phyloP scores from a whole-genome alignment of 805 yeast genomes.

The Wickerhamiella dianesei region DNA sequence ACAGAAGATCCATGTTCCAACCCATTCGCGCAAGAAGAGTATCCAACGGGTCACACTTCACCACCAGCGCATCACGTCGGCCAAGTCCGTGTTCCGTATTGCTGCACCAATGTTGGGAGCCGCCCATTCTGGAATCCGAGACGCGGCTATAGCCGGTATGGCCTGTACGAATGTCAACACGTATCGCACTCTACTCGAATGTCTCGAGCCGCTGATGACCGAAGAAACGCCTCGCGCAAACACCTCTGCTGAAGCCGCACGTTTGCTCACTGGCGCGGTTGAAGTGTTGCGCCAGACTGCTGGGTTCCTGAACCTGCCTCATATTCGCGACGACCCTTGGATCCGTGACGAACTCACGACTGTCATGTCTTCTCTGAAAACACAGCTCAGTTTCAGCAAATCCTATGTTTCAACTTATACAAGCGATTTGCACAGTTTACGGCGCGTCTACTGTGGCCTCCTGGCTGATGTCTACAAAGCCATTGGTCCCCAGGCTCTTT shows the following conservation, averaged over 20 bases:
- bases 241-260: slow-evolving; percentile 5
- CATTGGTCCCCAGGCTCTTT: slow-evolving; percentile 17
- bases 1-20: slow-evolving; percentile 59
- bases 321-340: slow-evolving; percentile 51
- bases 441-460: slow-evolving; percentile 74
- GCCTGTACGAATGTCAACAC: slow-evolving; percentile 85
- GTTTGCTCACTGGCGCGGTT: slow-evolving; percentile 58
- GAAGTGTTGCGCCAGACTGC: slow-evolving; percentile 64
- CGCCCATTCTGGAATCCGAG: slow-evolving; percentile 55
- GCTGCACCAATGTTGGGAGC: slow-evolving; percentile 69
- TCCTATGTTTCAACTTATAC: slow-evolving; percentile 17
- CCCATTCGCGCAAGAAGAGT: slow-evolving; percentile 61
- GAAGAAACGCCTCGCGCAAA: slow-evolving; percentile 28
- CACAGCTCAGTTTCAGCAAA: slow-evolving; percentile 39
- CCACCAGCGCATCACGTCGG: slow-evolving; percentile 86
- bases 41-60: slow-evolving; percentile 71
- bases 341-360: slow-evolving; percentile 46
- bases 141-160: slow-evolving; percentile 79
- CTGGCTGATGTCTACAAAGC: slow-evolving; percentile 53
- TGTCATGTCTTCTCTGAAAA: slow-evolving; percentile 13
- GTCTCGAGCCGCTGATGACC: slow-evolving; percentile 47
- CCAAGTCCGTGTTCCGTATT: slow-evolving; percentile 76
- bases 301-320: slow-evolving; percentile 39
- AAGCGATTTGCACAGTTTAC: slow-evolving; percentile 29
- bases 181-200: slow-evolving; percentile 67